Evolutionary conservation across 805 yeast species (phyloP).

Genomic region (Suhomyces emberorum): DNA sequence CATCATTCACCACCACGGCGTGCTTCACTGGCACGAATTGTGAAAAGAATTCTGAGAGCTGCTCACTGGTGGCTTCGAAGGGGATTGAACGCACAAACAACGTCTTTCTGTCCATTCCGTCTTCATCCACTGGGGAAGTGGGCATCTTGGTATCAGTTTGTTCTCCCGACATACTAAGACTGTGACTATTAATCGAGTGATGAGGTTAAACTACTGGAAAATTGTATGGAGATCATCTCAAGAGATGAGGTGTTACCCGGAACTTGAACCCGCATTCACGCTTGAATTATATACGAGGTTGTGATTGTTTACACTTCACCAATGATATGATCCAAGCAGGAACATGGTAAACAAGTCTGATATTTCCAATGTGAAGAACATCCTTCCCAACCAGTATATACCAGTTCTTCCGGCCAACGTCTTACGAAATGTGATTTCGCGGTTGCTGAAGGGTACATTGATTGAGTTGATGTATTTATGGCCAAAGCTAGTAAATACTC

Average conservation of each 20-base stretch:
- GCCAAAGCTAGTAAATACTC: conserved; percentile 29
- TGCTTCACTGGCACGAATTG: conserved; percentile 94
- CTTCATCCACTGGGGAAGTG: conserved; percentile 14
- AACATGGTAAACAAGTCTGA: background rate
- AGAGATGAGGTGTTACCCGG: conserved; percentile 7
- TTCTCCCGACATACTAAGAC: conserved; percentile 4
- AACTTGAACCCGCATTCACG: conserved; percentile 4
- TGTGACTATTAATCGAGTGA: background rate
- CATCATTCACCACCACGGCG: conserved; percentile 84
- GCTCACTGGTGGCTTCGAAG: conserved; percentile 72
- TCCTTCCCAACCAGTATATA: conserved; percentile 37
- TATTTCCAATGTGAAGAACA: conserved; percentile 16
- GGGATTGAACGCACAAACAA: conserved; percentile 88
- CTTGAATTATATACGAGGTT: background rate
- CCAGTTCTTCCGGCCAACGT: conserved; percentile 28
- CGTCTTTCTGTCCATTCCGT: conserved; percentile 54
- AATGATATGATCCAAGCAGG: background rate
- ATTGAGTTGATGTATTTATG: conserved; percentile 31
- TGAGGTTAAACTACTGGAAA: background rate
- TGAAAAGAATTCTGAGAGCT: conserved; percentile 80
- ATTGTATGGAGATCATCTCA: conserved; percentile 6
- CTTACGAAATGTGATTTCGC: conserved; percentile 18
- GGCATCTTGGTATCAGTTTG: background rate
- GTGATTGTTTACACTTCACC: background rate
- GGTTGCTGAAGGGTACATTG: conserved; percentile 32